Evolutionary conservation across 1,284 basidiomycete species (phyloP), one percentile per base, ranked within the genome.

Genomic region (Inonotus obliquus): DNA sequence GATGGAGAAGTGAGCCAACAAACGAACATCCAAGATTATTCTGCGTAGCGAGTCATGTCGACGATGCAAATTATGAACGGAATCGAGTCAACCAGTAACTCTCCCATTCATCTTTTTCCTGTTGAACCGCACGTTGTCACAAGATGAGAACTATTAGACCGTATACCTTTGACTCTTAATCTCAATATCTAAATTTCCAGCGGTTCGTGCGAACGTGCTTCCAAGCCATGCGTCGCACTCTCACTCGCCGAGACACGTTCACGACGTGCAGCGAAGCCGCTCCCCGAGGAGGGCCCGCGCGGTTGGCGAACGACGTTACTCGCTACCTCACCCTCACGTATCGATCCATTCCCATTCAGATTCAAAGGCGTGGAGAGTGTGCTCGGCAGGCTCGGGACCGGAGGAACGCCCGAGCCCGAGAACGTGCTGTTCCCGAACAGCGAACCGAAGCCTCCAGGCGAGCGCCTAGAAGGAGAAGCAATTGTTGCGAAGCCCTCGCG

Each of bases 401-500:
- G 89, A 29, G 91, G 89, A 35, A 93, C 75, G 47, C 74, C 64
- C 29, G 70, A 67, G 23, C 62, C 54, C 11, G 79, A 79, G 51
- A 76, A 75, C 2, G 74, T 69, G 49, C 75, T 77, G 67, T 74
- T 83, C 45, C 81, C 77, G 69, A 91, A 91, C 41, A 92, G 74
- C 19, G 83, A 79, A n/a, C 82, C 79, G 69, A 89, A 91, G 32
- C 80, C 83, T 51, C 81, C 80, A n/a, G 85, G 84, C 54, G 85
- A 80, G 48, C 91, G 85, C 62, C 90, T 86, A 44, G 88, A 84
- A 23, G 89, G 86, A 37, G 89, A 89, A 41, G 91, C 89, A 62
- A 94, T 90, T 27, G 90, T 93, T n/a, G 90, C 90, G 72, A 92
- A 95, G 27, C 90, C 89, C 71, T 94, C 92, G 59, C 93, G 86